Evolutionary conservation across 2,329 filamentous ascomycete genomes (phyloP).

Genomic region (Colletotrichum camelliae): DNA sequence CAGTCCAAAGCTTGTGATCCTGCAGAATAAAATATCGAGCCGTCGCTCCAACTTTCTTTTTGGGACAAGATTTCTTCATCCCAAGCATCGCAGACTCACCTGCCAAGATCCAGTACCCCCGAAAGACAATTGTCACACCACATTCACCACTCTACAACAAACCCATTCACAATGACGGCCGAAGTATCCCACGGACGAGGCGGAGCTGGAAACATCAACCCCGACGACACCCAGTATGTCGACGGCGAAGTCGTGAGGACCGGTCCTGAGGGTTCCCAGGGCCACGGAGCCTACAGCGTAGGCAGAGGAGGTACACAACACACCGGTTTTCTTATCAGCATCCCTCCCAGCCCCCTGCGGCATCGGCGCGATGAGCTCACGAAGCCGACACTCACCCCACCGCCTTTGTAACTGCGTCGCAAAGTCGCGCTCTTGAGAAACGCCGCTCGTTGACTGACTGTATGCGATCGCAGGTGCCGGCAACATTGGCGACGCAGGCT

Average conservation of each 20-base stretch:
- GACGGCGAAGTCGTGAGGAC: conserved; percentile 67
- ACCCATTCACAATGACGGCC: conserved; percentile 35
- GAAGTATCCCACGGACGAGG: conserved; percentile 67
- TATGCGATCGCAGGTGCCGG: conserved; percentile 50
- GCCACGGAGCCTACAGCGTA: conserved; percentile 63
- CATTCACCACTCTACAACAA: not conserved
- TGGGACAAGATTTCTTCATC: not conserved
- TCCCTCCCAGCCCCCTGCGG: not conserved
- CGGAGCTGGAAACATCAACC: conserved; percentile 66
- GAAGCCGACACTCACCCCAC: not conserved
- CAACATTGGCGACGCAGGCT: conserved; percentile 60
- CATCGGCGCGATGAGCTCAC: not conserved
- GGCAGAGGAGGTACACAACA: conserved; percentile 60
- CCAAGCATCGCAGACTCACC: not conserved
- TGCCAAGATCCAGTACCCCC: not conserved
- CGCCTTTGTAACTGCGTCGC: not conserved
- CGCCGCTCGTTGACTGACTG: not conserved
- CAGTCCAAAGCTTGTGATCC: not conserved
- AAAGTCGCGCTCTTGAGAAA: not conserved
- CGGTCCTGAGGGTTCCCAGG: conserved; percentile 59
- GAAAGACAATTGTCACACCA: not conserved
- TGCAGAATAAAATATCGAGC: not conserved
- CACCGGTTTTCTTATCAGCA: not conserved
- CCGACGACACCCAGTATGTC: conserved; percentile 62
- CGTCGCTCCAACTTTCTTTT: not conserved